Base-by-base conservation (phyloP, 306 rosid species). In the Lablab purpureus region DNA sequence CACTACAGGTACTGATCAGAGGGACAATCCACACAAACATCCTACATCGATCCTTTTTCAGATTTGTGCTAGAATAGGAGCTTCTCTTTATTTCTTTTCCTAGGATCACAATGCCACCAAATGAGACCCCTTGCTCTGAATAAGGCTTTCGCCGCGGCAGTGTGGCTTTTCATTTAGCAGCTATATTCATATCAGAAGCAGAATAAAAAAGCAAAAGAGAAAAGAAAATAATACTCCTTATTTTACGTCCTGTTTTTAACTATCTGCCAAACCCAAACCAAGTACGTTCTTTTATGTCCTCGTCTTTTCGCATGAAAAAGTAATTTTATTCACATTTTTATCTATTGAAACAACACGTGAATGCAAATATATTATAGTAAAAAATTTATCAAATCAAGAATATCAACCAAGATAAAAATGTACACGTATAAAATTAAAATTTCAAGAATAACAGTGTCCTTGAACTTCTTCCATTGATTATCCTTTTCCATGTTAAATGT, bases 1-100 rank as follows among this genome's bases (percentile, higher is more conserved):
- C 91, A 83, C 58, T 95, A 93, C 88, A 91, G 99, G 92, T 93
- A 95, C 60, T 95, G 89, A 56, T 5, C 1, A 4, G 1, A 34
- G 37, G 37, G 37, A 34, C 37, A 34, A 34, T 34, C 37, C 5
- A 34, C 8, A 34, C 9, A 34, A 6, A 6, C 19, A 72, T 23
- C 1, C 18, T 17, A 4, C 55, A n/a, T n/a, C n/a, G n/a, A n/a
- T 72, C 49, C 8, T n/a, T 66, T 22, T 21, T 56, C 67, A 21
- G 22, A 63, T 46, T 80, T 66, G 21, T 51, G 40, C 51, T 78
- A 82, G 86, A 78, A 25, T 78, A 25, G 6, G 62, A n/a, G n/a
- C n/a, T 58, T 60, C 81, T 80, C 52, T 64, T 81, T 83, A 32
- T 58, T 56, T 59, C 9, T 32, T 81, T 78, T 50, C 11, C 47